Evolutionary conservation across 1,284 basidiomycete genomes (phyloP), one percentile per base, ranked within the genome.

Genomic region (Pisolithus thermaeus): DNA sequence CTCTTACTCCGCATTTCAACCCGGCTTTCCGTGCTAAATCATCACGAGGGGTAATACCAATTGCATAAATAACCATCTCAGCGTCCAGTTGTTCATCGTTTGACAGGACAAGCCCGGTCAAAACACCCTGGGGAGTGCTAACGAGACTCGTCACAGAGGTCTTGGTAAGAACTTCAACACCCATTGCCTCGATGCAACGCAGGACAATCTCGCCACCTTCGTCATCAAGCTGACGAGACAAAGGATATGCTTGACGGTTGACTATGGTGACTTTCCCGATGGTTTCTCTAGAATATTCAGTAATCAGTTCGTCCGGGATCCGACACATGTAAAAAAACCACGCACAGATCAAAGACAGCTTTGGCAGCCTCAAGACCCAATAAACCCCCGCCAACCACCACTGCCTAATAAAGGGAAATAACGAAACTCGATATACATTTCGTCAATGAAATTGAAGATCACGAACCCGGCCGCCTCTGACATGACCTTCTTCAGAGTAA

Each of bases 351-450:
- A 57, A 83, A 79, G 5, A 83, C 74, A 0, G 86, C 87, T 59
- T 88, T 87, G 12, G 85, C 86, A 0, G 86, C 86, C 68, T 89
- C 87, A 25, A 90, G 72, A 14, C 86, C 87, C 14, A 89, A 74
- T 1, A 90, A 67, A 32, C 86, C 86, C 18, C 85, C 86, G n/a
- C 87, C 87, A 16, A 90, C 74, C 3, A 89, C 78, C 4, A 78
- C 73, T 0, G 79, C 83, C 52, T 71, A 18, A 12, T 8, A 20
- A 18, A n/a, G 3, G 16, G 8, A n/a, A 46, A 27, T 30, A 28
- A 41, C 39, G 8, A 12, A 12, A 8, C 18, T 46, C 44, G 18
- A 12, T 9, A 43, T 27, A 27, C 1, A 1, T 27, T 2, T 8
- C 9, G 18, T 25, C 7, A 27, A 7, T 9, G 8, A 11, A 35